These are phyloP conservation scores for Scheffersomyces titani DNA, from an alignment of 1,139 yeast species.

Conservation along the genomic window DNA sequence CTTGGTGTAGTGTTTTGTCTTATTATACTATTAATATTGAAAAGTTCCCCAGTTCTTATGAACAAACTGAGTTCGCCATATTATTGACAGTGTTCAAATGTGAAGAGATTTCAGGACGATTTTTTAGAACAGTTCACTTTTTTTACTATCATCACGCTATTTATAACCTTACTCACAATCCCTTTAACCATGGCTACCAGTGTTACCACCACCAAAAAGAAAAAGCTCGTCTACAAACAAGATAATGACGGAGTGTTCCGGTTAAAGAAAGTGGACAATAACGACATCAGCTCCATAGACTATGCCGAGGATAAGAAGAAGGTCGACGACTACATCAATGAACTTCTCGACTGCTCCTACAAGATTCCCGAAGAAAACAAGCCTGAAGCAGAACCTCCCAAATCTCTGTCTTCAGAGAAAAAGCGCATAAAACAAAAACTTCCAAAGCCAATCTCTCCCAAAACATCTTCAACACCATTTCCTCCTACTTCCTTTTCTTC, in stretches of 20 bases:
- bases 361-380: slow-evolving; percentile 4
- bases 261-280: slow-evolving; percentile 28
- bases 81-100: background rate
- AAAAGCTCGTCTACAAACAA: slow-evolving; percentile 40
- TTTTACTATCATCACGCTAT: background rate
- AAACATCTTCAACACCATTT: background rate
- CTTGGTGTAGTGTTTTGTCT: background rate
- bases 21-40: background rate
- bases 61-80: background rate
- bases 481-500: background rate
- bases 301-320: slow-evolving; percentile 3
- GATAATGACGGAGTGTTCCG: slow-evolving; percentile 47
- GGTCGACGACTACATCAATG: slow-evolving; percentile 31
- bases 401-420: background rate
- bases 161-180: background rate
- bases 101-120: background rate
- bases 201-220: slow-evolving; percentile 18
- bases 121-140: background rate
- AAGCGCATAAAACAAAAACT: background rate
- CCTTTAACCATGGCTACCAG: slow-evolving; percentile 9
- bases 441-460: background rate
- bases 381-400: background rate
- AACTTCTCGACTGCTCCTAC: slow-evolving; percentile 16
- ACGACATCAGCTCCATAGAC: slow-evolving; percentile 6
- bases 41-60: background rate